A percentile compares a stretch with the other conserved stretches of the same genome.
Evolutionary conservation across 2,329 filamentous ascomycete genomes (phyloP).

Genomic region (Teratosphaeria pseudoeucalypti): DNA sequence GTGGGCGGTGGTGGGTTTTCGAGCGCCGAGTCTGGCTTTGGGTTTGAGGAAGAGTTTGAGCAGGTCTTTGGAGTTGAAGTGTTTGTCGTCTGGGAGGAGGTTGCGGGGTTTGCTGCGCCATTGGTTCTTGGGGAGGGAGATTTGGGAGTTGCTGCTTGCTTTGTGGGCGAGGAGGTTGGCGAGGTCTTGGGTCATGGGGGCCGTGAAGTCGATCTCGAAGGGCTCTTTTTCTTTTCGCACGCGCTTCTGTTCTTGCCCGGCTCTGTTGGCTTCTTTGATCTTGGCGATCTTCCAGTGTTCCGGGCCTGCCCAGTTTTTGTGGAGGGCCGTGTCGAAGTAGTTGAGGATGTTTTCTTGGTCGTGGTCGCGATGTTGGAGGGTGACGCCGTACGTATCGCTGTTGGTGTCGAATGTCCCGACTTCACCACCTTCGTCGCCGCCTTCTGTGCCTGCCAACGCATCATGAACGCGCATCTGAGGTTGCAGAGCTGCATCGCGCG

Average conservation of each 20-base stretch:
- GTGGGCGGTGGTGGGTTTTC: slow-evolving; percentile 48
- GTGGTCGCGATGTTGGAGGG: slow-evolving; percentile 57
- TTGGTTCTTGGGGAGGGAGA: slow-evolving; percentile 83
- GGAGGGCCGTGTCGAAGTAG: slow-evolving; percentile 92
- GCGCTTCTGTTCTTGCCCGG: slow-evolving; percentile 46
- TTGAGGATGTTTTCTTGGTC: slow-evolving; percentile 93
- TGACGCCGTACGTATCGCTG: slow-evolving; percentile 64
- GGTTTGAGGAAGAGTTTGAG: slow-evolving; percentile 89
- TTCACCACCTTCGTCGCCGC: slow-evolving; percentile 33
- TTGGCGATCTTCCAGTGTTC: slow-evolving; percentile 96
- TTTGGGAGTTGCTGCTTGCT: slow-evolving; percentile 67
- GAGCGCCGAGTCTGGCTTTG: slow-evolving; percentile 68
- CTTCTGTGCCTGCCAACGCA: slow-evolving; percentile 44
- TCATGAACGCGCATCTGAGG: slow-evolving; percentile 76
- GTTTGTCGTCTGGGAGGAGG: slow-evolving; percentile 90
- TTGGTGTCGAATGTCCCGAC: slow-evolving; percentile 48
- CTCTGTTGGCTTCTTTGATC: slow-evolving; percentile 50
- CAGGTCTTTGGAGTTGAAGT: slow-evolving; percentile 90
- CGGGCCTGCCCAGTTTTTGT: slow-evolving; percentile 97
- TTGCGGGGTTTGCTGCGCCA: slow-evolving; percentile 93
- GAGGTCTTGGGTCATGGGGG: slow-evolving; percentile 59
- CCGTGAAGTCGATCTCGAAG: slow-evolving; percentile 84
- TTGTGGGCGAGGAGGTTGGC: slow-evolving; percentile 73
- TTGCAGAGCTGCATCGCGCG: slow-evolving; percentile 74
- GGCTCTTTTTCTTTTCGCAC: slow-evolving; percentile 87